A percentile compares a stretch with the other conserved stretches of the same genome.
These are phyloP conservation scores for Discostella stelligeroides DNA, from an alignment of 108 stramenopile genomes.

Conservation along the genomic window DNA sequence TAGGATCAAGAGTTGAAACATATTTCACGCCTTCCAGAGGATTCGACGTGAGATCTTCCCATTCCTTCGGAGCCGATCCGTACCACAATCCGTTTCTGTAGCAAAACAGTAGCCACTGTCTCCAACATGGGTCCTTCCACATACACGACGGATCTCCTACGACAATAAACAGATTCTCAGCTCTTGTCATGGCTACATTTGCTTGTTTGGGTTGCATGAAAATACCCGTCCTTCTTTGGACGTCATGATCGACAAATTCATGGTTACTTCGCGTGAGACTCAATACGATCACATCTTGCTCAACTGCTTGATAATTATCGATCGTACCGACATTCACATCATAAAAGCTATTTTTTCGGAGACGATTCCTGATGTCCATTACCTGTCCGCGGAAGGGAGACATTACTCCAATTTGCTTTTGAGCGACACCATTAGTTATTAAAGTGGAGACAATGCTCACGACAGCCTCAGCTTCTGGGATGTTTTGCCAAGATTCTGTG, in stretches of 20 bases:
- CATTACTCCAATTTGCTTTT: constrained; percentile 68
- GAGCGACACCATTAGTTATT: constrained; percentile 38
- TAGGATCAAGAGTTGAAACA: constrained; percentile 3
- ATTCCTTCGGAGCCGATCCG: constrained; percentile 27
- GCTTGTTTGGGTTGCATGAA: constrained; percentile 71
- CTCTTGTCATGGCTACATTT: constrained; percentile 78
- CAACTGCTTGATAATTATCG: constrained; percentile 80
- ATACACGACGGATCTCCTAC: constrained; percentile 71
- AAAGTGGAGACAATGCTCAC: constrained; percentile 53
- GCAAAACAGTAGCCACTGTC: constrained; percentile 69
- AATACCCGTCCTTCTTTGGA: constrained; percentile 56
- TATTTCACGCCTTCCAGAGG: not conserved
- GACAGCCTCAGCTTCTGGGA: constrained; percentile 51
- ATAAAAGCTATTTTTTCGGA: constrained; percentile 47
- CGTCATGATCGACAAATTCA: constrained; percentile 55
- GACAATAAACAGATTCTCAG: constrained; percentile 67
- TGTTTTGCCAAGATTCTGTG: constrained; percentile 73
- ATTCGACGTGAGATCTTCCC: not conserved
- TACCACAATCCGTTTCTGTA: constrained; percentile 73
- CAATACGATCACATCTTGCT: constrained; percentile 69
- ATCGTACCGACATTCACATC: constrained; percentile 72
- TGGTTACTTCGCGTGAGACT: constrained; percentile 64
- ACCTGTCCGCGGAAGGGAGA: constrained; percentile 78
- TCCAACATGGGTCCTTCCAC: constrained; percentile 62
- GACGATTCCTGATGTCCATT: constrained; percentile 54